phyloP scores from a whole-genome alignment of 2,329 filamentous ascomycete genomes.

The Diaporthe longicolla region DNA sequence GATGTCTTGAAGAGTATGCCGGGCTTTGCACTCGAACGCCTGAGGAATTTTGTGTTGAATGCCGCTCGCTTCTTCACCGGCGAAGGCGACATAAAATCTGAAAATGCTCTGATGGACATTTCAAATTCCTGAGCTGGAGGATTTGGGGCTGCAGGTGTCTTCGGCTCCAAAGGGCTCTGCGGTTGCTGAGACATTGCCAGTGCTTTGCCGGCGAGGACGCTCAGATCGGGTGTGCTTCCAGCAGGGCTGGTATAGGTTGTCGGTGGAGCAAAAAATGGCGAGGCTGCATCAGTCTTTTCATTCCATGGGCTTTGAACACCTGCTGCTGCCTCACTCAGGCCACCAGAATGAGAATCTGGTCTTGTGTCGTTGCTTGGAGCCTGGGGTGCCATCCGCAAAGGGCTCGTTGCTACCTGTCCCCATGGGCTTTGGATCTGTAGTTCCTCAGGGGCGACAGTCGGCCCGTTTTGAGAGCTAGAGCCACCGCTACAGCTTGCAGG shows the following conservation, averaged over 20 bases:
- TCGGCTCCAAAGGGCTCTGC: slow-evolving; percentile 43
- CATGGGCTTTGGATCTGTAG: slow-evolving; percentile 20
- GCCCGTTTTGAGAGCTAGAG: background rate
- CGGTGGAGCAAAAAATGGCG: slow-evolving; percentile 38
- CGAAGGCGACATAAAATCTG: slow-evolving; percentile 66
- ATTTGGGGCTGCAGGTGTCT: slow-evolving; percentile 46
- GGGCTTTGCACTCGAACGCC: slow-evolving; percentile 3
- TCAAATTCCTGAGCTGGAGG: slow-evolving; percentile 62
- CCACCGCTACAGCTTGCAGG: background rate
- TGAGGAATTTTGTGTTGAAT: slow-evolving; percentile 17
- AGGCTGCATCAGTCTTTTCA: background rate
- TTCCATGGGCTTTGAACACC: slow-evolving; percentile 29
- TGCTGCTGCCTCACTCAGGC: background rate
- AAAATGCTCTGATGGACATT: slow-evolving; percentile 66
- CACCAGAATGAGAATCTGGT: background rate
- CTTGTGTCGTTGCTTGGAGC: background rate
- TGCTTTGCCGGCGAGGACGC: slow-evolving; percentile 25
- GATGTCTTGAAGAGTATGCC: slow-evolving; percentile 33
- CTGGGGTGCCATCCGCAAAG: slow-evolving; percentile 10
- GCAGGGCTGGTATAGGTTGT: slow-evolving; percentile 20
- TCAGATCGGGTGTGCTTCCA: slow-evolving; percentile 23
- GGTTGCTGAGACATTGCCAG: slow-evolving; percentile 48
- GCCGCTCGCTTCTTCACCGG: slow-evolving; percentile 50
- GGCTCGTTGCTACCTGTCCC: background rate
- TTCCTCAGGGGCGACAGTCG: background rate